A percentile compares a stretch with the other conserved stretches of the same genome.
phyloP scores from a whole-genome alignment of 148 eudicot species.

The Rheum nobile region DNA sequence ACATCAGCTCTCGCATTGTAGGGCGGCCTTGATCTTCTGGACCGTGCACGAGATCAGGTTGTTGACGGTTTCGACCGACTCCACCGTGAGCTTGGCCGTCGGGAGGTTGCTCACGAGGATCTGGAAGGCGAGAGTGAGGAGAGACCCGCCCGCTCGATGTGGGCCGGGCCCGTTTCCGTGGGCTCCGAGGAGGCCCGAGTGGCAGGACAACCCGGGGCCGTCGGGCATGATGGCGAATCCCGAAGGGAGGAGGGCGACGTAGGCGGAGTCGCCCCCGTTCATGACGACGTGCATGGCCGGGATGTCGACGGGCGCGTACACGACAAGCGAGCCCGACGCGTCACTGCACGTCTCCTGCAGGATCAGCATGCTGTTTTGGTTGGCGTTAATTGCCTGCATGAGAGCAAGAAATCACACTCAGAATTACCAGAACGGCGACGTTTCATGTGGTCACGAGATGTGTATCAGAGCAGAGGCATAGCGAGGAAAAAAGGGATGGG shows the following conservation, averaged over 20 bases:
- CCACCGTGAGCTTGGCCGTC: slow-evolving; percentile 42
- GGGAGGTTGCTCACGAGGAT: slow-evolving; percentile 47
- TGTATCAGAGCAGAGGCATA: neutral
- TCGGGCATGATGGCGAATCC: slow-evolving; percentile 52
- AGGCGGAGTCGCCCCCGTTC: slow-evolving; percentile 39
- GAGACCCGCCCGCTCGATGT: slow-evolving; percentile 16
- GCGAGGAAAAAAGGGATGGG: neutral
- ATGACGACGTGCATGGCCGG: slow-evolving; percentile 19
- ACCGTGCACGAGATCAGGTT: slow-evolving; percentile 45
- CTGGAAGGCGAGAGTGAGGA: slow-evolving; percentile 64
- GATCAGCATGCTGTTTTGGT: slow-evolving; percentile 33
- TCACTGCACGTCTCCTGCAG: slow-evolving; percentile 35
- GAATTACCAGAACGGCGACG: neutral
- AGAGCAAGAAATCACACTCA: neutral
- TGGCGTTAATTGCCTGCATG: slow-evolving; percentile 23
- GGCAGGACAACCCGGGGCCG: slow-evolving; percentile 3
- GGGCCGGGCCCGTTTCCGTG: slow-evolving; percentile 3
- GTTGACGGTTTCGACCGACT: slow-evolving; percentile 55
- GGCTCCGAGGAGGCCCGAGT: slow-evolving; percentile 4
- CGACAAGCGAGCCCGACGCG: slow-evolving; percentile 23
- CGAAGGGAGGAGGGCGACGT: slow-evolving; percentile 53
- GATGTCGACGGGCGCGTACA: slow-evolving; percentile 32
- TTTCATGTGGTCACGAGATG: slow-evolving; percentile 2
- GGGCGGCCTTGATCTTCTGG: slow-evolving; percentile 49
- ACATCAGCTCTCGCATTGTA: slow-evolving; percentile 10